Evolutionary conservation across 495 filamentous ascomycete species (phyloP).

Genomic region (Penicillium longicatenatum): DNA sequence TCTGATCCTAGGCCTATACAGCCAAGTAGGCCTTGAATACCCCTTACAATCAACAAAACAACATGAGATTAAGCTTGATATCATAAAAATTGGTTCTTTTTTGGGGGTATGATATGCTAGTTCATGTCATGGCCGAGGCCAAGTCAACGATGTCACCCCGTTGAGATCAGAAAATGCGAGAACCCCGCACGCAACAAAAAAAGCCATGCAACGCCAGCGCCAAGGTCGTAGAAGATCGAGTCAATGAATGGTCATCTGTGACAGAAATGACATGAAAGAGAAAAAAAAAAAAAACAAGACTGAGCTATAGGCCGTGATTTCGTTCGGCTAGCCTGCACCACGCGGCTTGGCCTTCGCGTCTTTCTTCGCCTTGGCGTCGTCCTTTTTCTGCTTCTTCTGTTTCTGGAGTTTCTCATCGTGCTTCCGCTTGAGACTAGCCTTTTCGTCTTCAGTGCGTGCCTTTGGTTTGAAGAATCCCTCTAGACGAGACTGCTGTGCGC

Average conservation of each 20-base stretch:
- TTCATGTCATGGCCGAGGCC: conserved; percentile 11
- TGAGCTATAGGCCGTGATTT: no score
- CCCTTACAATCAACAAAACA: neutral
- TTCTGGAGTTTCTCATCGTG: conserved; percentile 84
- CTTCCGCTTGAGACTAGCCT: conserved; percentile 84
- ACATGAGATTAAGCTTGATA: neutral
- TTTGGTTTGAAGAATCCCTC: conserved; percentile 97
- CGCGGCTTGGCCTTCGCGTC: conserved; percentile 85
- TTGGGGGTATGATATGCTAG: conserved; percentile 19
- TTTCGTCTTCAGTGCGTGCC: conserved; percentile 83
- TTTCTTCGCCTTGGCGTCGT: conserved; percentile 84
- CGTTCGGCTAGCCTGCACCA: conserved; percentile 48
- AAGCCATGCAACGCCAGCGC: conserved; percentile 1
- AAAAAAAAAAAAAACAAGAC: no score
- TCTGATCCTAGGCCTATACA: neutral
- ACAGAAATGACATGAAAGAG: neutral
- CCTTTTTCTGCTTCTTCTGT: conserved; percentile 92
- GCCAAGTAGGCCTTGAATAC: neutral
- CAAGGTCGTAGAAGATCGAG: neutral
- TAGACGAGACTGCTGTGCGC: conserved; percentile 83
- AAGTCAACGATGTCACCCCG: conserved; percentile 7
- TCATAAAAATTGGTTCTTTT: conserved; percentile 9
- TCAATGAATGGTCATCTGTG: no score
- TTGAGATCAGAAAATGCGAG: conserved; percentile 5
- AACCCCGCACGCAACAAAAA: conserved; percentile 2